phyloP scores from a whole-genome alignment of 2,329 filamentous ascomycete genomes.

The Pseudogymnoascus sp. region DNA sequence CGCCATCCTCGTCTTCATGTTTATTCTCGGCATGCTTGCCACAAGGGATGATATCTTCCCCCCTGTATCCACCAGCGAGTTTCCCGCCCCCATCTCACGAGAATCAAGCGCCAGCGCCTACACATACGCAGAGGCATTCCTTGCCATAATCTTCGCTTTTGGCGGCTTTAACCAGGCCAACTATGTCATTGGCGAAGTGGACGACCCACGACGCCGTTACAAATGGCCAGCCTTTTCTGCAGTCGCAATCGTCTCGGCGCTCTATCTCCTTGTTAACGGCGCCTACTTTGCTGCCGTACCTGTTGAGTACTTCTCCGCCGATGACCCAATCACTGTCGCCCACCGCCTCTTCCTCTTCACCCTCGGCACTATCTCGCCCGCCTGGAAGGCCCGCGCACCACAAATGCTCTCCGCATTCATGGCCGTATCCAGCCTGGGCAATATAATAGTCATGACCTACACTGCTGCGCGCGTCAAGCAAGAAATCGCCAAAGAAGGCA shows the following conservation, averaged over 20 bases:
- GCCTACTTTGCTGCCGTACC: constrained; percentile 37
- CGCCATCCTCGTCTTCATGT: constrained; percentile 38
- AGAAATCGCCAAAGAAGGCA: constrained; percentile 52
- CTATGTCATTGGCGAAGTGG: constrained; percentile 36
- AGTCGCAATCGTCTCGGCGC: constrained; percentile 26
- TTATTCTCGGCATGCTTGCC: constrained; percentile 28
- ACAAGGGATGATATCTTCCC: constrained; percentile 2
- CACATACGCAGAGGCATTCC: constrained; percentile 33
- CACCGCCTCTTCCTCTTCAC: constrained; percentile 30
- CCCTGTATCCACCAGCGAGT: constrained; percentile 1
- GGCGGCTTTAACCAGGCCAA: constrained; percentile 38
- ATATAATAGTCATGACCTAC: constrained; percentile 50
- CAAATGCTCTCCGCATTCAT: constrained; percentile 41
- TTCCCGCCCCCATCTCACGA: background rate
- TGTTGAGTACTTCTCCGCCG: constrained; percentile 18
- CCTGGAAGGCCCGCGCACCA: constrained; percentile 17
- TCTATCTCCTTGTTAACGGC: constrained; percentile 35
- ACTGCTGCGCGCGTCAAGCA: constrained; percentile 49
- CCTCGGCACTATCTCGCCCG: constrained; percentile 27
- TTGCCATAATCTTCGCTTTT: constrained; percentile 37
- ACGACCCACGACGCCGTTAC: constrained; percentile 31
- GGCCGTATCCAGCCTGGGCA: constrained; percentile 46
- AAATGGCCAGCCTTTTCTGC: constrained; percentile 30
- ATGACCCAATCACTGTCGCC: constrained; percentile 24
- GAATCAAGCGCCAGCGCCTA: constrained; percentile 12